Conservation (phyloP, 2,329 filamentous ascomycete genomes). For the Xylogone sp. region DNA sequence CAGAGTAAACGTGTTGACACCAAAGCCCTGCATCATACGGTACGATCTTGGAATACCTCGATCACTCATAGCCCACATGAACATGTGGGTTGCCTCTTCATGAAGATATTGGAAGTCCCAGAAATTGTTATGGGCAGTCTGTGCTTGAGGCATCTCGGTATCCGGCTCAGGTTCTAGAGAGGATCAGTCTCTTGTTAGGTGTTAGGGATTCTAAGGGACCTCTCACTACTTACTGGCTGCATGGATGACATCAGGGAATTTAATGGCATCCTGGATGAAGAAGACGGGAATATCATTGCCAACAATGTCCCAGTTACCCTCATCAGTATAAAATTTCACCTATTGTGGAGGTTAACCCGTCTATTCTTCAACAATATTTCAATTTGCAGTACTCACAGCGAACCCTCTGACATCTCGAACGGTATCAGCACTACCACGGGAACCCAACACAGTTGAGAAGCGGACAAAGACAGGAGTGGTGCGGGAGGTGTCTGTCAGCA, state of each 20-base stretch:
- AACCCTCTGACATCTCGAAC: slow-evolving; percentile 83
- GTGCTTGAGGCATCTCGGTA: slow-evolving; percentile 67
- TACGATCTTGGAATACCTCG: slow-evolving; percentile 69
- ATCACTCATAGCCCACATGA: slow-evolving; percentile 76
- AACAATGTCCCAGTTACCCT: slow-evolving; percentile 74
- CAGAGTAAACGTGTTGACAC: slow-evolving; percentile 75
- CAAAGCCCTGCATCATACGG: slow-evolving; percentile 85
- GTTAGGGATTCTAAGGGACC: not conserved
- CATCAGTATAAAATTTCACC: slow-evolving; percentile 71
- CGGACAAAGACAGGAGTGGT: slow-evolving; percentile 66
- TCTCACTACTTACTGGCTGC: slow-evolving; percentile 28
- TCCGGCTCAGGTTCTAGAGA: slow-evolving; percentile 62
- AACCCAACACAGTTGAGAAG: slow-evolving; percentile 76
- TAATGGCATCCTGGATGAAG: slow-evolving; percentile 73
- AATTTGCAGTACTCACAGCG: slow-evolving; percentile 34
- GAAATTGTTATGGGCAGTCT: slow-evolving; percentile 70
- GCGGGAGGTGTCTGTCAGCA: slow-evolving; percentile 65
- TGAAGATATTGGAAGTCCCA: slow-evolving; percentile 72
- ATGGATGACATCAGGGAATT: slow-evolving; percentile 66
- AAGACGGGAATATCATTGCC: slow-evolving; percentile 74
- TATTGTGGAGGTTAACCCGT: not conserved
- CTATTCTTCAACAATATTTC: not conserved
- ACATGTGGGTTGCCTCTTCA: slow-evolving; percentile 73
- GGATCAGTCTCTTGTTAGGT: not conserved
- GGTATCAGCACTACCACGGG: slow-evolving; percentile 72